Conservation (phyloP, 1,139 yeast genomes). For the Yamadazyma membranifaciens region DNA sequence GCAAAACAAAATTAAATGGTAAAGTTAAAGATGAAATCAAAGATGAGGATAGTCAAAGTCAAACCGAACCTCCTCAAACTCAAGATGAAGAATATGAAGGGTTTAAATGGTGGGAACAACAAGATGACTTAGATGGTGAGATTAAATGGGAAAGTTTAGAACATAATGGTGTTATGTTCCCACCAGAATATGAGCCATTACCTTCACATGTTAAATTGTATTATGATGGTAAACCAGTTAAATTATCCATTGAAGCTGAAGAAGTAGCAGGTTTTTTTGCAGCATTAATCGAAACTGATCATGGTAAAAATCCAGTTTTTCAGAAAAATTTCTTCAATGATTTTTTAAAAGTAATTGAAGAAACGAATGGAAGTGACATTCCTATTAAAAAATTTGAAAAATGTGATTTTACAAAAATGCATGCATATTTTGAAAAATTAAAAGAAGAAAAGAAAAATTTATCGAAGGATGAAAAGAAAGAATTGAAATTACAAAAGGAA, state of each 20-base stretch:
- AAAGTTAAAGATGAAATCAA: constrained; percentile 1
- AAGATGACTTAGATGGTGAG: constrained; percentile 65
- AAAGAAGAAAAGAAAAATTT: constrained; percentile 72
- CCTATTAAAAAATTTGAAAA: constrained; percentile 59
- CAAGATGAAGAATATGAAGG: constrained; percentile 61
- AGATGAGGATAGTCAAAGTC: constrained; percentile 1
- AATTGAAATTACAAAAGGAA: constrained; percentile 69
- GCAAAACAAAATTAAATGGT: not conserved
- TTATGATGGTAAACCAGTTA: constrained; percentile 74
- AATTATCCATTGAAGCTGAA: constrained; percentile 78
- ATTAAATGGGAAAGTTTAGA: constrained; percentile 83
- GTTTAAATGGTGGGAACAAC: constrained; percentile 87
- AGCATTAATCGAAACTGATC: constrained; percentile 85
- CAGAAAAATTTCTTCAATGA: constrained; percentile 85
- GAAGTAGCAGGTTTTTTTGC: constrained; percentile 96
- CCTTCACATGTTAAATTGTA: constrained; percentile 76
- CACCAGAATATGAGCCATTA: constrained; percentile 86
- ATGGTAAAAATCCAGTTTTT: constrained; percentile 82
- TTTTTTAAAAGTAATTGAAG: constrained; percentile 65
- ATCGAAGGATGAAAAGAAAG: constrained; percentile 71
- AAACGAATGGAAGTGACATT: constrained; percentile 62
- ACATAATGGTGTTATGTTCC: constrained; percentile 90
- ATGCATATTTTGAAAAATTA: constrained; percentile 64
- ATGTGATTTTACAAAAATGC: constrained; percentile 79
- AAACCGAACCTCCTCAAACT: constrained; percentile 12